Evolutionary conservation across 2,329 filamentous ascomycete species (phyloP).

Genomic region (Diaporthe aspalathi): DNA sequence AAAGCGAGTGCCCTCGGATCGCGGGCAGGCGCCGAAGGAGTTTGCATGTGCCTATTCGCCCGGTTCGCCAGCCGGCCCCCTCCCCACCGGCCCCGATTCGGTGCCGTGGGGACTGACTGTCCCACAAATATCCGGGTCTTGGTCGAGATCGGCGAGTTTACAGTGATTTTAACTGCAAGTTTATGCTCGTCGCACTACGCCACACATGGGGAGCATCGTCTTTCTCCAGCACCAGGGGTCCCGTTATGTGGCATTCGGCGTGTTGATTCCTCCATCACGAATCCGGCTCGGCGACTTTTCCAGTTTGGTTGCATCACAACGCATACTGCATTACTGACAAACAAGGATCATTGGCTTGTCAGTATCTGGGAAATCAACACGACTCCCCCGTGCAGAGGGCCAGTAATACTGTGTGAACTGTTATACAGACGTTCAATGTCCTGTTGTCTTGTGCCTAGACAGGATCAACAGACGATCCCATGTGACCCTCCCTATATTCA

Average conservation of each 20-base stretch:
- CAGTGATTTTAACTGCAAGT: background rate
- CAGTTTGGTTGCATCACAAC: background rate
- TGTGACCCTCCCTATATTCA: too few relatives aligned
- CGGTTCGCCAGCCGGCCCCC: too few relatives aligned
- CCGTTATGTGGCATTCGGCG: background rate
- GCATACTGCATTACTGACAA: background rate
- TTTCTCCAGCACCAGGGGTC: background rate
- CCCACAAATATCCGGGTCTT: conserved; percentile 12
- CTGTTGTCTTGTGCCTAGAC: too few relatives aligned
- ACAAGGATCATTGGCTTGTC: background rate
- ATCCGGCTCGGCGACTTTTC: conserved; percentile 3
- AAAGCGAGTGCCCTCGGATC: background rate
- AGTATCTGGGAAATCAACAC: background rate
- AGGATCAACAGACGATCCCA: too few relatives aligned
- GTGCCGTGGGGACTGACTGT: conserved; percentile 20
- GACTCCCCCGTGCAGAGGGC: background rate
- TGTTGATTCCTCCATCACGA: background rate
- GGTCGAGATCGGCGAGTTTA: background rate
- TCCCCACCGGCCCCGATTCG: conserved; percentile 11
- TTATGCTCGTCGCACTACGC: background rate
- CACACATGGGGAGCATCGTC: conserved; percentile 2
- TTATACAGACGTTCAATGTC: background rate
- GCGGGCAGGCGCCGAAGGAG: background rate
- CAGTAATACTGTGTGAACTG: background rate
- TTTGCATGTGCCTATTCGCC: conserved; percentile 3